Evolutionary conservation across 768 basidiomycete species (phyloP), one percentile per base, ranked within the genome.

Genomic region (Lactarius pseudohatsudake): DNA sequence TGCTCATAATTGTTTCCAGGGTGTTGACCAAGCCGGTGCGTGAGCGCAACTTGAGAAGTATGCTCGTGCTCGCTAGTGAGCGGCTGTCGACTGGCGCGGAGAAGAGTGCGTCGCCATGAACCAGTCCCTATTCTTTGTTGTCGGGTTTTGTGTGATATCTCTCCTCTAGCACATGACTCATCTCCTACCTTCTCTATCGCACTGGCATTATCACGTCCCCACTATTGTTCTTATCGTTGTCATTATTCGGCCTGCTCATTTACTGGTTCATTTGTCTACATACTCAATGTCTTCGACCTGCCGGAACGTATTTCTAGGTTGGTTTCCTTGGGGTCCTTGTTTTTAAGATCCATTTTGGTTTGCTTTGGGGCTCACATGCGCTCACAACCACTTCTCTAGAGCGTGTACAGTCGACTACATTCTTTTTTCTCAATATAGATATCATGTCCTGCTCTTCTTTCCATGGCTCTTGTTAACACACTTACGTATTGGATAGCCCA

Each of bases 21-120:
- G 85, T 93, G 18, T 76, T 93, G 67, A 92, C 89, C 57, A 93
- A 93, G 76, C 91, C 92, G 0, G 91, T 92, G 2, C 76, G 82
- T 28, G 89, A 91, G 76, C 81, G 80, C 60, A 81, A 78, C 68
- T 68, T 83, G 26, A 77, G 76, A 68, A 73, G 72, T 26, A 80
- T 83, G 77, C 72, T 83, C 63, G 74, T 59, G 56, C 76, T 80
- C 59, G 82, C 81, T 2, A 77, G 78, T 41, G 81, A 79, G 67
- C 80, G 80, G 40, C 22, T 54, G 40, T 57, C 61, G 47, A 40
- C 30, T 32, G 38, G 56, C n/a, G 6, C 56, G 16, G 57, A 58
- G 32, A n/a, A 60, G 7, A n/a, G 36, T 76, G 80, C 58, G 72
- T 65, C 71, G 66, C 68, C 28, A 64, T 67, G 26, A 66, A 62